These are phyloP conservation scores for Trichosporon ovoides DNA, from an alignment of 1,284 basidiomycete species.

Conservation along the genomic window DNA sequence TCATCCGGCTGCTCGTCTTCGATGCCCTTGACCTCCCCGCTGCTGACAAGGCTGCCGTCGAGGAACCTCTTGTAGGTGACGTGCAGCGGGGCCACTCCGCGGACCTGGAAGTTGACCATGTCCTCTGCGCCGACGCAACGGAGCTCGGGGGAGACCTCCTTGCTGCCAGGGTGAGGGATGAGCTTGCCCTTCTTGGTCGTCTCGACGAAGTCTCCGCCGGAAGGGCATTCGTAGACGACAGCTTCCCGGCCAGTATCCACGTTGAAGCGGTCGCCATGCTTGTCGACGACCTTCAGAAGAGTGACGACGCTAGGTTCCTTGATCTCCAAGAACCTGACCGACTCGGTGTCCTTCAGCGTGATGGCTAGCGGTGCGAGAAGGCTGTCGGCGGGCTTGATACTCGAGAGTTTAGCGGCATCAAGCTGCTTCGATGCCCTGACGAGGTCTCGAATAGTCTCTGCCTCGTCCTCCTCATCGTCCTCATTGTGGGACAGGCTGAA, in stretches of 20 bases:
- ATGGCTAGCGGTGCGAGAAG: slow-evolving; percentile 23
- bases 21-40: slow-evolving; percentile 73
- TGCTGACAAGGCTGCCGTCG: slow-evolving; percentile 52
- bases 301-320: slow-evolving; percentile 65
- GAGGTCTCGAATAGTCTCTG: slow-evolving; percentile 49
- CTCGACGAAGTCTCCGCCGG: slow-evolving; percentile 49
- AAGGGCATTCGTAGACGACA: slow-evolving; percentile 75
- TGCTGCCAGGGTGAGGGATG: slow-evolving; percentile 7
- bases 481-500: slow-evolving; percentile 29
- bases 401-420: slow-evolving; percentile 50
- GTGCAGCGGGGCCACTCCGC: slow-evolving; percentile 71
- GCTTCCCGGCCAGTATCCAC: slow-evolving; percentile 60
- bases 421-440: slow-evolving; percentile 24
- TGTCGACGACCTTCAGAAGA: slow-evolving; percentile 67
- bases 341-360: slow-evolving; percentile 55
- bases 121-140: slow-evolving; percentile 69
- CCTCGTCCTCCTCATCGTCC: slow-evolving; percentile 60
- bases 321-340: slow-evolving; percentile 65
- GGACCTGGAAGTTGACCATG: slow-evolving; percentile 61
- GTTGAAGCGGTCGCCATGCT: slow-evolving; percentile 60
- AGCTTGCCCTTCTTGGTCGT: slow-evolving; percentile 23
- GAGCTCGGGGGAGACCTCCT: slow-evolving; percentile 44
- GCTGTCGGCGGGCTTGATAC: slow-evolving; percentile 36
- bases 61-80: slow-evolving; percentile 64
- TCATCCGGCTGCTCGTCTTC: slow-evolving; percentile 52